Evolutionary conservation across 495 filamentous ascomycete genomes (phyloP).

Genomic region (Aspergillus indologenus): DNA sequence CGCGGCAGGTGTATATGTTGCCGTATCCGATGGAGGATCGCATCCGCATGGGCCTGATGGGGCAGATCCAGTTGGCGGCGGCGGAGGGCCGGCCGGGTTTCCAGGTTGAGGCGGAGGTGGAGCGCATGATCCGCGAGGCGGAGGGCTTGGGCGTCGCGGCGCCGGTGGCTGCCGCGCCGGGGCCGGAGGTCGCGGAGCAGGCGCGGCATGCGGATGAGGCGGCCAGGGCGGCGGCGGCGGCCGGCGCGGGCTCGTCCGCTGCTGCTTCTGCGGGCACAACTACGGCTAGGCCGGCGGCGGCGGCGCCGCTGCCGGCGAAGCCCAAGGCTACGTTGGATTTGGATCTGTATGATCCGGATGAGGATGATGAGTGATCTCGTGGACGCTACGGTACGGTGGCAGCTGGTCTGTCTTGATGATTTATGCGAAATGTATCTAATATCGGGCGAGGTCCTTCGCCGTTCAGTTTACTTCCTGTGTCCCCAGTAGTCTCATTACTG

Average conservation of each 20-base stretch:
- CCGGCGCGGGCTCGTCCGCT: slow-evolving; percentile 34
- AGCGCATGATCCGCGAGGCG: slow-evolving; percentile 41
- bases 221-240: slow-evolving; percentile 35
- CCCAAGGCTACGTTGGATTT: slow-evolving; percentile 42
- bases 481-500: too few relatives aligned
- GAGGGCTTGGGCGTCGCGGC: slow-evolving; percentile 37
- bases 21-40: slow-evolving; percentile 49
- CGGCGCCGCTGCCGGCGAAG: slow-evolving; percentile 20
- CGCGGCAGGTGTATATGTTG: slow-evolving; percentile 44
- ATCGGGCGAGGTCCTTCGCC: slow-evolving; percentile 27
- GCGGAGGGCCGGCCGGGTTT: slow-evolving; percentile 27
- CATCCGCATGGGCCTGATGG: slow-evolving; percentile 49
- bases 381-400: not conserved
- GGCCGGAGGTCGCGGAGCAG: slow-evolving; percentile 20
- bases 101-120: slow-evolving; percentile 42
- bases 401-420: not conserved
- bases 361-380: slow-evolving; percentile 41
- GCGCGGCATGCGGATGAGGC: slow-evolving; percentile 32
- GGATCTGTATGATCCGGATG: slow-evolving; percentile 47
- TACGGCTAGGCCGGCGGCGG: slow-evolving; percentile 16
- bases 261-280: slow-evolving; percentile 16
- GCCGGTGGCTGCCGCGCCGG: slow-evolving; percentile 24
- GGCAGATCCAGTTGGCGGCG: slow-evolving; percentile 40
- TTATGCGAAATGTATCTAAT: not conserved
- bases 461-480: slow-evolving; percentile 54